Conservation (phyloP, 495 filamentous ascomycete genomes). For the Neurospora cerealis region DNA sequence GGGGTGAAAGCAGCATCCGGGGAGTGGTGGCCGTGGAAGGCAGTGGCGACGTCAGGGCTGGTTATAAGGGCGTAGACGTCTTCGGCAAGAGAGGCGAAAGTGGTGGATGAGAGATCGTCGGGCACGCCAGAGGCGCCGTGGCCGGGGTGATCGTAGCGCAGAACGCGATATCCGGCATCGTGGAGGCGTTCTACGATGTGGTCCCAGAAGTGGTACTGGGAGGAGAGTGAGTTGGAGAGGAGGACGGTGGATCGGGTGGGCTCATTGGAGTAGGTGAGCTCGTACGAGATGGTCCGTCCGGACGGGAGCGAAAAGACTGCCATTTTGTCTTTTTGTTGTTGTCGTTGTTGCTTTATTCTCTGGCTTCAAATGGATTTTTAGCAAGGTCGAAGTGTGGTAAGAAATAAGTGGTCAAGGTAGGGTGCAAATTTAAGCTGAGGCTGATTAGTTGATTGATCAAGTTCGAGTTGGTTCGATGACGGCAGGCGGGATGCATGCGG, state of each 20-base stretch:
- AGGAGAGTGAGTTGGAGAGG: slow-evolving; percentile 19
- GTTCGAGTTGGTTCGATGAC: not conserved
- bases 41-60: slow-evolving; percentile 7
- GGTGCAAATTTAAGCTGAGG: not conserved
- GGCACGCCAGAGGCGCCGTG: slow-evolving; percentile 22
- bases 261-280: slow-evolving; percentile 1
- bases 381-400: not conserved
- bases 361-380: not conserved
- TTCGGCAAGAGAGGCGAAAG: slow-evolving; percentile 20
- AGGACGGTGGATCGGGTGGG: slow-evolving; percentile 11
- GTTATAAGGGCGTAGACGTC: slow-evolving; percentile 19
- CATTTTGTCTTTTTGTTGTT: not conserved
- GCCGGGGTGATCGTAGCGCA: slow-evolving; percentile 27
- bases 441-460: not conserved
- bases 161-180: slow-evolving; percentile 14
- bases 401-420: not conserved
- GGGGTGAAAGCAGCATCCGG: not conserved
- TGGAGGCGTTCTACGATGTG: slow-evolving; percentile 15
- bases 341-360: not conserved
- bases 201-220: slow-evolving; percentile 17
- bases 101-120: slow-evolving; percentile 14
- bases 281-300: slow-evolving; percentile 9
- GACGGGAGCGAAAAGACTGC: slow-evolving; percentile 5
- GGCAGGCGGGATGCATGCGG: not conserved
- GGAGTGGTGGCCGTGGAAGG: not conserved